Evolutionary conservation across 2,329 filamentous ascomycete genomes (phyloP), one percentile per base, ranked within the genome.

Genomic region (Blastomyces silverae): DNA sequence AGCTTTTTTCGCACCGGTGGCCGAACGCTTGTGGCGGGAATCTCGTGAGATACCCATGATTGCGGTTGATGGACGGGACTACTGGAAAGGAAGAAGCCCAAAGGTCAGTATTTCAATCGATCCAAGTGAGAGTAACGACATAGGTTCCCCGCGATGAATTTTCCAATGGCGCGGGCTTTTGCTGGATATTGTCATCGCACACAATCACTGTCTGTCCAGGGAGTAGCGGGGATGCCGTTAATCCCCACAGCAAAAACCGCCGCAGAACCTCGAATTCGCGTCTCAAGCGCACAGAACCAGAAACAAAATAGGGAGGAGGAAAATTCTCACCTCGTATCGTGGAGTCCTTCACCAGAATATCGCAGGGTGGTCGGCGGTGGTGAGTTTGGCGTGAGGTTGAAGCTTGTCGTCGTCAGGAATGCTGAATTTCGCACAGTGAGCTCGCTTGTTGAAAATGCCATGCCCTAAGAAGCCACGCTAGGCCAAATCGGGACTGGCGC

Each of bases 1-100:
- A 84, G 90, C 86, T 81, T 90, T 89, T 90, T 99, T 99, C 79
- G 95, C 94, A 87, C 94, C 95, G 82, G 95, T 90, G 82, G 93
- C 92, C 83, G 92, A 92, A 85, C 94, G 92, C 90, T 99, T 99
- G 89, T 99, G 94, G 86, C 94, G 92, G 82, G 92, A 96, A 85
- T 97, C 93, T 86, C 94, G 91, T 84, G 93, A 97, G 86, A 99
- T 97, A 99, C 94, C 90, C 90, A 93, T 93, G 85, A 88, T 90
- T 89, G 87, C 88, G 83, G 84, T 85, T 84, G 85, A 85, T 88
- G 80, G 71, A 75, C 72, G 74, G 77, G 76, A 78, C 78, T 79
- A 73, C 69, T 70, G 56, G 57, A 25, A n/a, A 39, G 34, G 17
- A 55, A 61, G 17, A 25, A 25, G 6, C 59, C 25, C 59, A 20